Base-by-base conservation (phyloP, 2,329 filamentous ascomycete genomes). In the Neonectria ditissima region DNA sequence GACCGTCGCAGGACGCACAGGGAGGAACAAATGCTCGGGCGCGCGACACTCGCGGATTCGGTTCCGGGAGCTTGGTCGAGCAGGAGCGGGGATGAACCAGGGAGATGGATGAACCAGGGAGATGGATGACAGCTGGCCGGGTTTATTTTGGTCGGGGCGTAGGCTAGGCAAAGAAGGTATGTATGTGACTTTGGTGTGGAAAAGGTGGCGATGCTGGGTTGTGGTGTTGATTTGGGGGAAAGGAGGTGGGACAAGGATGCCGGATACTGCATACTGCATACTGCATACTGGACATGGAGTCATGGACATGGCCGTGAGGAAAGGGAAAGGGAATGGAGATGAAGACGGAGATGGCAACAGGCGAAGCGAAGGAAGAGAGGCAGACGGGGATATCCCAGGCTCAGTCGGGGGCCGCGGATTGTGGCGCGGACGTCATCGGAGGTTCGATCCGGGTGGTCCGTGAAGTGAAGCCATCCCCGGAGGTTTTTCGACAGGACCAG, bases 81-180 rank as follows among this genome's bases (percentile, higher is more conserved):
- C 56, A 41, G 65, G 54, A 72, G 71, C 65, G 69, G 71, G 71
- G 71, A 68, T 73, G 65, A 66, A 72, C 71, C 71, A 69, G 68
- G 68, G 39, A 45, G 45, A 43, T 65, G 51, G 67, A 68, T 70
- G 71, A 68, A 72, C 71, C 71, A 69, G 68, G 68, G 39, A 45
- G 45, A 43, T 65, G 51, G 67, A 68, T 70, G 71, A 68, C 55
- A 73, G 62, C 56, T 68, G 56, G 66, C 45, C 51, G 50, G 59
- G 62, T 59, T 69, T 69, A 70, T 68, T 71, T 70, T 62, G 59
- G 66, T 62, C 55, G 55, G 52, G 65, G 65, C 63, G 30, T 26
- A 56, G 32, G 11, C 8, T 7, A 14, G 32, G 32, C 7, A 13
- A 34, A 16, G 13, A 34, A 16, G 32, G 32, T 5, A 34, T 13